Conservation (phyloP, 768 basidiomycete species). For the Hirschioporus abietinus region DNA sequence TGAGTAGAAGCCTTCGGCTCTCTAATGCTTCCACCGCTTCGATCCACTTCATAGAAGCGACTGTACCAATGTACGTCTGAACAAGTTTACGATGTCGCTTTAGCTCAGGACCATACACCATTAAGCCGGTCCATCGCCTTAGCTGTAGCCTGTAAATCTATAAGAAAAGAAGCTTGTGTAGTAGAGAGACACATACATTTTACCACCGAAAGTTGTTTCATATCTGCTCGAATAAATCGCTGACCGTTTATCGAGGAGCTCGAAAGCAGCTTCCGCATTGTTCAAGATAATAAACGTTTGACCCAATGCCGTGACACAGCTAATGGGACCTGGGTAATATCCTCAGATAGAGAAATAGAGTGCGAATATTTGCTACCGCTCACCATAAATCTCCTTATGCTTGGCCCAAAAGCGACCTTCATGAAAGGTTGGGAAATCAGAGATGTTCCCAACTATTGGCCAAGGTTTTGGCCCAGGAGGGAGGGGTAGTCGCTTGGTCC, state of each 20-base stretch:
- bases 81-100: neutral
- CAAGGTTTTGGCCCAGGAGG: conserved; percentile 12
- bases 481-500: conserved; percentile 7
- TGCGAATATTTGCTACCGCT: neutral
- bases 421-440: conserved; percentile 12
- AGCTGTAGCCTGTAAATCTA: neutral
- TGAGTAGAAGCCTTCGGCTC: neutral
- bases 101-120: neutral
- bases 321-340: conserved; percentile 33
- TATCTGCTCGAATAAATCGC: conserved; percentile 44
- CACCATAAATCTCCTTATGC: conserved; percentile 18
- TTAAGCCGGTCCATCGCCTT: neutral
- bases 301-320: conserved; percentile 43
- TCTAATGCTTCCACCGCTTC: neutral
- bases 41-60: neutral
- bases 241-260: conserved; percentile 44
- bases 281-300: conserved; percentile 41
- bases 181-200: neutral
- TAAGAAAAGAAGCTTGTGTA: neutral
- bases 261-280: conserved; percentile 33
- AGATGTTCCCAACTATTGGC: conserved; percentile 12
- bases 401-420: conserved; percentile 18
- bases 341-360: neutral
- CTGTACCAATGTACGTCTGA: neutral
- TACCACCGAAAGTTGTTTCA: neutral